These are phyloP conservation scores for Gentiana straminea DNA, from an alignment of 257 asterid species.

Conservation along the genomic window DNA sequence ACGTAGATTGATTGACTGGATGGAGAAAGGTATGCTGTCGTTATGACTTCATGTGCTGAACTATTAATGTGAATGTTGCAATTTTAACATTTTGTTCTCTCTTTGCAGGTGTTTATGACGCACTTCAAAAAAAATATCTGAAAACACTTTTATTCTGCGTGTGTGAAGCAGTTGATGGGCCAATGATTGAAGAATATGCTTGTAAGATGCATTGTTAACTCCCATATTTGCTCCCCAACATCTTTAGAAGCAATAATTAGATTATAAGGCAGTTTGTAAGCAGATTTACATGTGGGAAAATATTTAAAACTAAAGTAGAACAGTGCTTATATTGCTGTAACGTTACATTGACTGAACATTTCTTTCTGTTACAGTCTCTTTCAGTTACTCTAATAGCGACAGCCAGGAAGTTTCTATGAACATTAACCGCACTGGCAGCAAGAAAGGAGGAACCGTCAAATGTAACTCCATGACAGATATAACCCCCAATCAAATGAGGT, in stretches of 20 bases:
- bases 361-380: slow-evolving; percentile 52
- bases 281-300: no score
- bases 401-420: slow-evolving; percentile 89
- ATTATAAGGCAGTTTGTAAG: no score
- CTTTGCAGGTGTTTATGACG: slow-evolving; percentile 79
- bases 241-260: no score
- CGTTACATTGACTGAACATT: background rate
- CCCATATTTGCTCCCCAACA: no score
- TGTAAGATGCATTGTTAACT: slow-evolving; percentile 34
- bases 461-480: slow-evolving; percentile 57
- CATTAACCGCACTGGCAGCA: slow-evolving; percentile 65
- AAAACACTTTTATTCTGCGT: slow-evolving; percentile 80
- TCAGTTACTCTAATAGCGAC: slow-evolving; percentile 71
- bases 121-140: slow-evolving; percentile 77
- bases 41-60: background rate
- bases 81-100: slow-evolving; percentile 9
- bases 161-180: slow-evolving; percentile 76
- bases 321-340: no score
- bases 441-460: slow-evolving; percentile 72
- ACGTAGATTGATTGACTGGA: slow-evolving; percentile 92
- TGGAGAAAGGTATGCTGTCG: slow-evolving; percentile 77
- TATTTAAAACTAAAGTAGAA: no score
- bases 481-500: slow-evolving; percentile 94
- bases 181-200: slow-evolving; percentile 85
- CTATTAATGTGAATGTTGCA: slow-evolving; percentile 6